phyloP scores from a whole-genome alignment of 2,329 filamentous ascomycete species.

The Claviceps fusiformis region DNA sequence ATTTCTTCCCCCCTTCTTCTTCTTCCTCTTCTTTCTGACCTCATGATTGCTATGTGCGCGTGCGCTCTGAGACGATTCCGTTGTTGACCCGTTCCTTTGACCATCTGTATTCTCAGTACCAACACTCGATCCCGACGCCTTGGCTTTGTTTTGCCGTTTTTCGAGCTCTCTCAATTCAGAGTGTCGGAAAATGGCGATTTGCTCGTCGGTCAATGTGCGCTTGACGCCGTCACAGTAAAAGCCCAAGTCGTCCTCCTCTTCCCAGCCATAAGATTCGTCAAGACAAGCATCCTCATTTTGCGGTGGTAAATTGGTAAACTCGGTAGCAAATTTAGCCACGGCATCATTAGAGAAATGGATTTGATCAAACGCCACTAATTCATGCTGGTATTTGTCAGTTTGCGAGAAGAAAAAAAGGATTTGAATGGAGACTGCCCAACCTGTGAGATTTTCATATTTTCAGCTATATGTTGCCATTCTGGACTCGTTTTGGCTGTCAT shows the following conservation, averaged over 20 bases:
- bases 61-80: not conserved
- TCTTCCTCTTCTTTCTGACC: conserved; percentile 20
- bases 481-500: not conserved
- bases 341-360: conserved; percentile 43
- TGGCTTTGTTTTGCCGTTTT: conserved; percentile 30
- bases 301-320: conserved; percentile 25
- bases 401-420: not conserved
- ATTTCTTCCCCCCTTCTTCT: conserved; percentile 24
- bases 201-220: conserved; percentile 79
- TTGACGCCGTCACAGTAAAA: conserved; percentile 80
- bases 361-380: conserved; percentile 44
- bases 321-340: conserved; percentile 30
- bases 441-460: not conserved
- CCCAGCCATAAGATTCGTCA: not conserved
- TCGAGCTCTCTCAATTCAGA: conserved; percentile 68
- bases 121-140: conserved; percentile 5
- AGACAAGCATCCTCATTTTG: conserved; percentile 8
- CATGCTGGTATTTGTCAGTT: conserved; percentile 31
- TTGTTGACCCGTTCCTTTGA: not conserved
- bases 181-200: conserved; percentile 81
- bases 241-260: conserved; percentile 54
- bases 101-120: not conserved
- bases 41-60: conserved; percentile 1
- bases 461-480: not conserved
- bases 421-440: not conserved